phyloP scores from a whole-genome alignment of 1,284 basidiomycete species.

The Bondarzewia mesenterica region DNA sequence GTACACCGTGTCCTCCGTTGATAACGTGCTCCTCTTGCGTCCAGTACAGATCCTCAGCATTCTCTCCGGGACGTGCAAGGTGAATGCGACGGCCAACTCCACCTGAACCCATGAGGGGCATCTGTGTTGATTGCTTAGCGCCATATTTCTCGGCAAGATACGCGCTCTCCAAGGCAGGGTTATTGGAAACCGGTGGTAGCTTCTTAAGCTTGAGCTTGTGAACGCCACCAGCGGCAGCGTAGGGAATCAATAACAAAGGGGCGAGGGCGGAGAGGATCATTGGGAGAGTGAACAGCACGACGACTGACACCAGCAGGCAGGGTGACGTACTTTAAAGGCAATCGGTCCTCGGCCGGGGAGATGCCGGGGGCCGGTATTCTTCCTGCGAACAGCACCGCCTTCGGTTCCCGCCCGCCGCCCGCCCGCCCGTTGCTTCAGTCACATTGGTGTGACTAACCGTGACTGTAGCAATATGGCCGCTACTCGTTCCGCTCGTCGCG shows the following conservation, averaged over 20 bases:
- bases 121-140: constrained; percentile 42
- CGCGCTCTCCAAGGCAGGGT: constrained; percentile 68
- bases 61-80: constrained; percentile 33
- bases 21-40: constrained; percentile 64
- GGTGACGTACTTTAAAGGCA: constrained; percentile 16
- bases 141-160: constrained; percentile 89
- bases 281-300: constrained; percentile 26
- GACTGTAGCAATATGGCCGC: constrained; percentile 3
- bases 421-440: background rate
- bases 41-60: constrained; percentile 70
- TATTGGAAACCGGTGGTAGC: constrained; percentile 50
- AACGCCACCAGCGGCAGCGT: constrained; percentile 60
- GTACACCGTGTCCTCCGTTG: constrained; percentile 82
- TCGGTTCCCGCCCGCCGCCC: too few species aligned
- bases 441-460: background rate
- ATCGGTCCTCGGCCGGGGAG: background rate
- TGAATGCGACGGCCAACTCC: constrained; percentile 61
- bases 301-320: constrained; percentile 1
- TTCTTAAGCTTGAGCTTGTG: constrained; percentile 87
- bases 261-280: constrained; percentile 63
- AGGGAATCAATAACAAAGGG: constrained; percentile 57
- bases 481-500: constrained; percentile 3
- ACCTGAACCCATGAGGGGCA: constrained; percentile 66
- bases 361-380: background rate
- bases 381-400: background rate